Evolutionary conservation across 2,329 filamentous ascomycete genomes (phyloP).

Genomic region (Rutstroemia sydowiana): DNA sequence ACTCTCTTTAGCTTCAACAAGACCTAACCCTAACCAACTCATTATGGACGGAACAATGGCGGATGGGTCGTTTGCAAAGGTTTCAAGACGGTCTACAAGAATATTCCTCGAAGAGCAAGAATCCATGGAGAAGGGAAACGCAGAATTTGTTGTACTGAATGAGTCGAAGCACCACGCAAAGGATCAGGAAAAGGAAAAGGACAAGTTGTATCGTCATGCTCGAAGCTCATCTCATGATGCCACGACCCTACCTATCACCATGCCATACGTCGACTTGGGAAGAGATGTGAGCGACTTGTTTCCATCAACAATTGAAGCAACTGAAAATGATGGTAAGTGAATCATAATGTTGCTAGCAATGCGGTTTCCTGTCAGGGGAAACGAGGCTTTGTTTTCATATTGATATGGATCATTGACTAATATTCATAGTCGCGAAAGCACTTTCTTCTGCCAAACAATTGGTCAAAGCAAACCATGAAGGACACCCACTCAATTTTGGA

Average conservation of each 20-base stretch:
- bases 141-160: background rate
- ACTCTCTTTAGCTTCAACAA: too few species aligned
- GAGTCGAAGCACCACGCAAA: too few species aligned
- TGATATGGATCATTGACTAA: too few species aligned
- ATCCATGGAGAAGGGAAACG: conserved; percentile 6
- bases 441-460: conserved; percentile 13
- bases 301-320: conserved; percentile 13
- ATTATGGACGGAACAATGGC: conserved; percentile 11
- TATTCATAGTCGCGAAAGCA: conserved; percentile 12
- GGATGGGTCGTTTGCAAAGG: conserved; percentile 7
- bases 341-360: too few species aligned
- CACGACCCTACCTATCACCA: background rate
- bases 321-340: conserved; percentile 18
- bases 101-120: conserved; percentile 16
- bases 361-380: too few species aligned
- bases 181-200: conserved; percentile 13
- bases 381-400: too few species aligned
- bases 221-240: conserved; percentile 8
- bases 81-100: conserved; percentile 21
- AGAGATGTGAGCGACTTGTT: conserved; percentile 13
- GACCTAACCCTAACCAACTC: too few species aligned
- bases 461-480: conserved; percentile 14
- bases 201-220: conserved; percentile 1
- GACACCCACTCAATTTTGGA: conserved; percentile 66
- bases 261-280: conserved; percentile 15